Conservation (phyloP, 2,329 filamentous ascomycete genomes). For the Ceratocystis destructans region DNA sequence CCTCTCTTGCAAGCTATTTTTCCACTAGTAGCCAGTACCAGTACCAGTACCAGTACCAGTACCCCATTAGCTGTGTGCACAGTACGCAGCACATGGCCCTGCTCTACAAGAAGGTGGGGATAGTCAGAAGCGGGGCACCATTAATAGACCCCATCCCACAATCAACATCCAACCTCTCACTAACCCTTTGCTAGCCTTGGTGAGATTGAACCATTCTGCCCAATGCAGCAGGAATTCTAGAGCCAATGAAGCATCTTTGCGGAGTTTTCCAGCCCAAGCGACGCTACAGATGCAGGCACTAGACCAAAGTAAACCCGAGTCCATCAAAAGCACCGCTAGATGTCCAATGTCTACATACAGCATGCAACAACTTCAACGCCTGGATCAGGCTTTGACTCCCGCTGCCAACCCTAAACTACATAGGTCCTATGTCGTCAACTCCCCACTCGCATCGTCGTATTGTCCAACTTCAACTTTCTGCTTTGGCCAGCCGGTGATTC, state of each 20-base stretch:
- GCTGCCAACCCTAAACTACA: neutral
- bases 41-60: neutral
- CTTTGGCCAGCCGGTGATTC: neutral
- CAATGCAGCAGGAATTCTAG: no score
- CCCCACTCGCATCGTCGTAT: neutral
- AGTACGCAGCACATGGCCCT: neutral
- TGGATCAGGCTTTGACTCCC: neutral
- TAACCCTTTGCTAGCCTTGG: no score
- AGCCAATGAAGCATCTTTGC: no score
- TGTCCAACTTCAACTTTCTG: neutral
- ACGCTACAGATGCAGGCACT: neutral
- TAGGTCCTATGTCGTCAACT: neutral
- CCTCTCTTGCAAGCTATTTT: neutral
- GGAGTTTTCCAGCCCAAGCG: neutral
- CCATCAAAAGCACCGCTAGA: neutral
- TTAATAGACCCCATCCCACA: neutral
- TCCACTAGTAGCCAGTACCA: neutral
- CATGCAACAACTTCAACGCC: neutral
- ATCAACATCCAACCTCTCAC: no score
- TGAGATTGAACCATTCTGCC: no score
- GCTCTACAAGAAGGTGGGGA: neutral
- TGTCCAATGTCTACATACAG: neutral
- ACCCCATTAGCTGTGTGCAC: neutral
- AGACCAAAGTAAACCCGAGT: neutral
- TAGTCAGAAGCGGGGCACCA: neutral